Percentiles rank a stretch among this genome's conserved stretches.
Conservation (phyloP, 2,329 filamentous ascomycete species). For the Fusarium protoensiforme region DNA sequence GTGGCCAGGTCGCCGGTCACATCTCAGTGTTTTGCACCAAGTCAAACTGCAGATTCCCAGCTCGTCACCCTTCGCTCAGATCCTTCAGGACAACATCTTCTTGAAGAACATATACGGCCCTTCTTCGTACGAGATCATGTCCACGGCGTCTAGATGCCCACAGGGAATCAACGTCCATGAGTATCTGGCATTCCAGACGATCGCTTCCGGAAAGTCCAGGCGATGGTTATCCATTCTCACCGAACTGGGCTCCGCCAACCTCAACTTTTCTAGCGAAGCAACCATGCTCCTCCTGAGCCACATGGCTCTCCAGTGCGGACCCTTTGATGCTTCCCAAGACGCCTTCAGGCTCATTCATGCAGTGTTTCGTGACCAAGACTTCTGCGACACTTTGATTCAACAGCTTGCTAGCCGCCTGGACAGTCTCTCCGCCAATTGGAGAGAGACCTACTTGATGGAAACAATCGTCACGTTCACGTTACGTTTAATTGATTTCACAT, state of each 20-base stretch:
- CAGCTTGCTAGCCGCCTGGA: constrained; percentile 58
- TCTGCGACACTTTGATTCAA: constrained; percentile 60
- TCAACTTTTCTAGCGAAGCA: constrained; percentile 71
- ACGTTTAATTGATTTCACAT: constrained; percentile 46
- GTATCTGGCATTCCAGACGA: constrained; percentile 61
- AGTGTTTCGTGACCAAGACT: constrained; percentile 59
- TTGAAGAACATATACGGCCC: constrained; percentile 49
- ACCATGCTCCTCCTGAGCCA: constrained; percentile 62
- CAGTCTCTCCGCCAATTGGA: constrained; percentile 66
- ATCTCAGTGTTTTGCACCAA: constrained; percentile 33
- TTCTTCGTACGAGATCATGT: constrained; percentile 65
- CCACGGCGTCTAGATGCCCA: constrained; percentile 62
- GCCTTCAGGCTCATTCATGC: constrained; percentile 57
- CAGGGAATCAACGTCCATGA: constrained; percentile 61
- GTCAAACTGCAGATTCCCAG: constrained; percentile 35
- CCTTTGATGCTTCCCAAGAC: constrained; percentile 45
- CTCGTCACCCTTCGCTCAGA: constrained; percentile 28
- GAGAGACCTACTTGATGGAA: constrained; percentile 69
- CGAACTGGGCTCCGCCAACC: constrained; percentile 61
- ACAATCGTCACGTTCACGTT: constrained; percentile 63
- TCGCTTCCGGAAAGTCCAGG: constrained; percentile 58
- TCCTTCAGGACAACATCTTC: constrained; percentile 28
- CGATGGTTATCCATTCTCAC: constrained; percentile 62
- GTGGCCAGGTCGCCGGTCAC: constrained; percentile 34
- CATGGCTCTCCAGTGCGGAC: constrained; percentile 66